Evolutionary conservation across 768 basidiomycete genomes (phyloP), one percentile per base, ranked within the genome.

Genomic region (Agaricus sinodeliciosus): DNA sequence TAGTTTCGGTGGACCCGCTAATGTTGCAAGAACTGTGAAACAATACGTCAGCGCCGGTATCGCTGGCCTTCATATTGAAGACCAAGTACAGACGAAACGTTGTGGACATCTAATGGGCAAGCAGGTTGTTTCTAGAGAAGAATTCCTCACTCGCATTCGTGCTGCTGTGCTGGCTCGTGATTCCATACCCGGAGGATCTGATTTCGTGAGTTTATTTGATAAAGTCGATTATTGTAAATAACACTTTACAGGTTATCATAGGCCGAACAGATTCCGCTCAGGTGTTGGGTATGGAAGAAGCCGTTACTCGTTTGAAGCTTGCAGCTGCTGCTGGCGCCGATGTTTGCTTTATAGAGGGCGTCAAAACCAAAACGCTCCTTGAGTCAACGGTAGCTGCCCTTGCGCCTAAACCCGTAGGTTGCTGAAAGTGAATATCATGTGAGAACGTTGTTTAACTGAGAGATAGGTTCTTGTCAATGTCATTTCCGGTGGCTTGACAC

Each of bases 241-340:
- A 42, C 13, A 18, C 15, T n/a, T 7, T 12, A 1, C 37, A 83
- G 81, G 76, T 87, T 26, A 81, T 87, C 59, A 75, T 88, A 58
- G 86, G 83, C n/a, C 78, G 86, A 46, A 88, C 86, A 4, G 86
- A 88, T 63, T 85, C 85, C 2, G 85, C 85, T 1, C 86, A 88
- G 62, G 84, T 84, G 4, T 71, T 85, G 35, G 86, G 85, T 34
- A 87, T 87, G 84, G 84, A 87, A 25, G 86, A 87, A 65, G 85
- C 85, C 0, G 50, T 86, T 44, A 66, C 60, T 11, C 77, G 86
- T 28, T 69, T 88, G 57, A 79, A 84, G 64, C 74, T 87, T 18
- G 87, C 87, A 4, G 77, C 83, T 0, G 82, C 80, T 49, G 83
- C 78, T 8, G 87, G 86, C 28, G 86, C 86, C 0, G 86, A 89